These are phyloP conservation scores for Wolfiporia cocos DNA, from an alignment of 1,284 basidiomycete genomes.

Conservation along the genomic window DNA sequence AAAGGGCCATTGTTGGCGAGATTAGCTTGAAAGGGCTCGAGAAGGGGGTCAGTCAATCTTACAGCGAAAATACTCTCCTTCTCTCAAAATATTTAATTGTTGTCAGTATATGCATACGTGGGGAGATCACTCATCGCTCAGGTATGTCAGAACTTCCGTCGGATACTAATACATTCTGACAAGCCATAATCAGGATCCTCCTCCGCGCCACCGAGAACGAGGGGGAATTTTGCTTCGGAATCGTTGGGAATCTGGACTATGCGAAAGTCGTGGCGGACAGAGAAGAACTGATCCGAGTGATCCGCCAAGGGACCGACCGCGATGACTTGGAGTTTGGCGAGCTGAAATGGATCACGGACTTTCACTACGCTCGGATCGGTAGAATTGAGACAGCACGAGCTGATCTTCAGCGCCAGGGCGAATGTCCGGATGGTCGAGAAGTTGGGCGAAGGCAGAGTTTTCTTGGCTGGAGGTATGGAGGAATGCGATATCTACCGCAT, in stretches of 20 bases:
- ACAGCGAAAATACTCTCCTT: neutral
- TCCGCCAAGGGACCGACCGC: slow-evolving; percentile 4
- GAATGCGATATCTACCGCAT: too few species aligned
- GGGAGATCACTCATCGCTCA: neutral
- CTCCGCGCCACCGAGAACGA: too few species aligned
- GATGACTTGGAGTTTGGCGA: slow-evolving; percentile 7
- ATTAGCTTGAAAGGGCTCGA: neutral
- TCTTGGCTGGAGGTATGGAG: slow-evolving; percentile 31
- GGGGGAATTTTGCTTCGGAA: neutral
- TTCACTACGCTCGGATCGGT: slow-evolving; percentile 1
- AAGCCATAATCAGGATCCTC: too few species aligned
- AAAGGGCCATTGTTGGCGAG: neutral
- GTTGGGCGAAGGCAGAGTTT: slow-evolving; percentile 27
- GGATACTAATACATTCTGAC: neutral
- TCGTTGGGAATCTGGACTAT: slow-evolving; percentile 3
- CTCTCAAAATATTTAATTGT: too few species aligned
- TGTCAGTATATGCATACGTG: neutral
- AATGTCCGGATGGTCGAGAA: slow-evolving; percentile 32
- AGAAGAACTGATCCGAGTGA: slow-evolving; percentile 2
- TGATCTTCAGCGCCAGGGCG: slow-evolving; percentile 12
- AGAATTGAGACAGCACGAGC: neutral
- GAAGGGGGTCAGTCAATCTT: too few species aligned
- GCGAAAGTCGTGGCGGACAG: neutral
- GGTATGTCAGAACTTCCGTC: neutral
- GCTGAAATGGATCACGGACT: slow-evolving; percentile 7